Evolutionary conservation across 257 asterid genomes (phyloP), one percentile per base, ranked within the genome.

Genomic region (Verbena officinalis): DNA sequence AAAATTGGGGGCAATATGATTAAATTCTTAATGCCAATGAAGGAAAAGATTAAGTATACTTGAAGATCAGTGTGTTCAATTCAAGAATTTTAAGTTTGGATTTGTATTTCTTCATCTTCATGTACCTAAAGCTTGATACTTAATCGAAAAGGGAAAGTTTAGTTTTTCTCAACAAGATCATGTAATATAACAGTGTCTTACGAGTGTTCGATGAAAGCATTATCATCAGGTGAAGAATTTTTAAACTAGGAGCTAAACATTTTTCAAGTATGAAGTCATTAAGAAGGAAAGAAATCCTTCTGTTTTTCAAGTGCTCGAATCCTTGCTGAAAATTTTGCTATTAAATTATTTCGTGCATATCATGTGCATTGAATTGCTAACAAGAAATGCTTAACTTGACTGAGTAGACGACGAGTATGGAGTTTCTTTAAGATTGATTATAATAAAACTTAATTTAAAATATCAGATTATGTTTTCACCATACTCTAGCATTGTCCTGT

Each of bases 151-250:
- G 39, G 24, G 57, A 33, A 55, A 34, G 45, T 70, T 43, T 49
- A 16, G 13, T 17, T 3, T 44, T 20, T 61, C 17, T 52, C 63
- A 27, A 60, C 33, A 27, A 42, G 65, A 51, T 44, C 20, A 33
- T 15, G 49, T 36, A 22, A 64, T 63, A 45, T 36, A 5, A 42
- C n/a, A n/a, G n/a, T 60, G 60, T 36, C 49, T 53, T 39, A 27
- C 49, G 38, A n/a, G 60, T 68, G 60, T 42, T 62, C 11, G 23
- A 45, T 16, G 51, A 73, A 63, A 51, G 31, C 57, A 40, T 17
- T 27, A 27, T 5, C 52, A 51, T 2, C 14, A 13, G 39, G 9
- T 16, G 39, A 19, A 24, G 27, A 3, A 3, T 21, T 20, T 44
- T 36, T 20, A 0, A 52, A 27, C 5, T 2, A 59, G 44, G 44